Base-by-base conservation (phyloP, 805 yeast genomes). In the Yamadazyma endophytica region DNA sequence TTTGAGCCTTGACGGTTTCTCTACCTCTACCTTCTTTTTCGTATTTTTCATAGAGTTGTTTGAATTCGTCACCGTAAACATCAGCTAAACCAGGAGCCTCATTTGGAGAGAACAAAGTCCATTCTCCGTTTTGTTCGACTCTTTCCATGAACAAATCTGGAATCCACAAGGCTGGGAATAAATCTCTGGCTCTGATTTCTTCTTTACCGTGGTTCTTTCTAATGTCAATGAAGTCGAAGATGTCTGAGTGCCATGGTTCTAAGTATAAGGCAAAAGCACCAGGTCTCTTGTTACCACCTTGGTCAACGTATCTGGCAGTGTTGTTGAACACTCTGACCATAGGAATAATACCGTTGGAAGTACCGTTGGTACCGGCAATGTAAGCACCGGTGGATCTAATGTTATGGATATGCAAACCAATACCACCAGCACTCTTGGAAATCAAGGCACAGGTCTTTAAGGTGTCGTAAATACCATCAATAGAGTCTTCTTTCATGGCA, bases 241-340 rank as follows among this genome's bases (percentile, higher is more conserved):
- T 65, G 50, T 75, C 80, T 6, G 77, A 57, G 50, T 75, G 81
- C 81, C 81, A 75, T 49, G 81, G 80, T 55, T 75, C 81, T 31
- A 74, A 50, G 53, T 75, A 75, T 32, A 75, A 54, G 13, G 80
- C 80, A 53, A 75, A 73, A 9, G 80, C 80, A 49, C 81, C 81
- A 11, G 81, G 81, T 54, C 81, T 61, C 57, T 75, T 75, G 56
- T 75, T 75, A 44, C 81, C 81, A 51, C 81, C 81, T 55, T 75
- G 81, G 47, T 75, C 81, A 26, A 75, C 81, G 46, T 75, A 75
- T 51, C 79, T 64, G 21, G 81, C 81, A 23, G 81, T 74, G 50
- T 73, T 74, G 56, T 75, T 75, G 60, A 75, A 75, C 16, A 75
- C 81, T 50, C 79, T 65, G 24, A 75, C 68, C 81, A 75, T 75